phyloP scores from a whole-genome alignment of 768 basidiomycete genomes.

The Podaxis sp. region DNA sequence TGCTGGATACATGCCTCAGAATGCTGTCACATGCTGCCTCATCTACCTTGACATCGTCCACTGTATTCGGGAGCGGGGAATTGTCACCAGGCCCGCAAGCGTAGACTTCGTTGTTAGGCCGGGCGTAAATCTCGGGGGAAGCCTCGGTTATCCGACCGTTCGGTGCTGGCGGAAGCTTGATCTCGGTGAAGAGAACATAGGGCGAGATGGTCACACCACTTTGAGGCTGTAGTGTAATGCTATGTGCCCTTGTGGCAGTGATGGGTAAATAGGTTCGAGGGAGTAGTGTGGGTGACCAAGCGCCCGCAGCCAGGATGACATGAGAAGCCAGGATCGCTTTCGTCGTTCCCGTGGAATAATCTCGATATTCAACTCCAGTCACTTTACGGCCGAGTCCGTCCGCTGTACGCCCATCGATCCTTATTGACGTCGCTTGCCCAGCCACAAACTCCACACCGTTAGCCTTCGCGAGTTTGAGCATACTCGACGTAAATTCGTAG shows the following conservation, averaged over 20 bases:
- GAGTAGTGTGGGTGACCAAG: constrained; percentile 74
- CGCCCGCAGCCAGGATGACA: constrained; percentile 80
- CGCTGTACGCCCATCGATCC: constrained; percentile 24
- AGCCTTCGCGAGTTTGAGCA: constrained; percentile 63
- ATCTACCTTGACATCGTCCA: constrained; percentile 72
- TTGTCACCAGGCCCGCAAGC: constrained; percentile 82
- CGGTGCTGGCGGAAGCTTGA: constrained; percentile 32
- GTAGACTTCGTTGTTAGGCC: constrained; percentile 68
- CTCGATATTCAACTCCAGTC: constrained; percentile 47
- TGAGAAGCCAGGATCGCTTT: constrained; percentile 57
- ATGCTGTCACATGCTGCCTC: constrained; percentile 54
- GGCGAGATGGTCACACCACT: constrained; percentile 53
- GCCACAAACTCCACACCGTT: constrained; percentile 48
- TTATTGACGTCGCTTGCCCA: constrained; percentile 47
- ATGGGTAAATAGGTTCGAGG: constrained; percentile 49
- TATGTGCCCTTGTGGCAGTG: constrained; percentile 68
- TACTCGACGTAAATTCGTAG: constrained; percentile 68
- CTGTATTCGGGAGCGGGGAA: constrained; percentile 61
- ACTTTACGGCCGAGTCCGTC: constrained; percentile 33
- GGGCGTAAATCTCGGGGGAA: constrained; percentile 72
- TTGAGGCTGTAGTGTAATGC: constrained; percentile 60
- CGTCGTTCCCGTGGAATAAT: constrained; percentile 24
- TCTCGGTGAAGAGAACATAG: constrained; percentile 84
- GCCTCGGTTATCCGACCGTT: constrained; percentile 25
- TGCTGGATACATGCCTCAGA: constrained; percentile 54